Evolutionary conservation across 768 basidiomycete genomes (phyloP), one percentile per base, ranked within the genome.

Genomic region (Suillus occidentalis): DNA sequence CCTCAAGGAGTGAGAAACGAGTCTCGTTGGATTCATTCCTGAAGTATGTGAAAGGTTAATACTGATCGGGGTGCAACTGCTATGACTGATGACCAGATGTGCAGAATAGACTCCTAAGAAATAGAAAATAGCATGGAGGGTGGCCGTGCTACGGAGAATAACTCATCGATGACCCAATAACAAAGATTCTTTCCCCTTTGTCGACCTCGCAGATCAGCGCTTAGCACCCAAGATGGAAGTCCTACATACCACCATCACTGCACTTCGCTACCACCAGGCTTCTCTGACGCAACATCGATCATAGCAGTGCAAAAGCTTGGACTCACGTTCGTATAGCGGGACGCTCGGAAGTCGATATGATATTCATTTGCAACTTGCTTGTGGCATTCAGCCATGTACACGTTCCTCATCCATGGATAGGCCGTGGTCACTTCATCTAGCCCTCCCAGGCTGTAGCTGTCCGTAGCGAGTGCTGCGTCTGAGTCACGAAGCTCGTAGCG

Each of bases 251-350:
- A 22, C 12, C 20, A 4, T 22, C 12, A 13, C 9, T n/a, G 7
- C 91, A 39, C 82, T 83, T 45, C 95, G 79, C 97, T 97, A 98
- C 6, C 89, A 84, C 72, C 97, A 10, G 5, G 96, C 70, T 93
- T 89, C 78, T 98, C 92, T 0, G 92, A 89, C 69, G 94, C 93
- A 71, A 98, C 85, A 64, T 95, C 90, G 72, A 95, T 84, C 61
- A 91, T 79, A 4, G 87, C 89, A 56, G 90, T 74, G 7, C 97
- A 97, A 58, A 99, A 91, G 71, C 91, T 94, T 0, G 87, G 90
- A 0, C 83, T 85, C 34, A 83, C 4, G 22, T 49, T 6, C 4
- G 12, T 13, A 28, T 22, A 16, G 25, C 6, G 22, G 13, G 10
- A 25, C 7, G 2, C 25, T 14, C 14, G 16, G 50, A 52, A 52